Base-by-base conservation (phyloP, 2,329 filamentous ascomycete genomes). In the Monilinia fructicola region DNA sequence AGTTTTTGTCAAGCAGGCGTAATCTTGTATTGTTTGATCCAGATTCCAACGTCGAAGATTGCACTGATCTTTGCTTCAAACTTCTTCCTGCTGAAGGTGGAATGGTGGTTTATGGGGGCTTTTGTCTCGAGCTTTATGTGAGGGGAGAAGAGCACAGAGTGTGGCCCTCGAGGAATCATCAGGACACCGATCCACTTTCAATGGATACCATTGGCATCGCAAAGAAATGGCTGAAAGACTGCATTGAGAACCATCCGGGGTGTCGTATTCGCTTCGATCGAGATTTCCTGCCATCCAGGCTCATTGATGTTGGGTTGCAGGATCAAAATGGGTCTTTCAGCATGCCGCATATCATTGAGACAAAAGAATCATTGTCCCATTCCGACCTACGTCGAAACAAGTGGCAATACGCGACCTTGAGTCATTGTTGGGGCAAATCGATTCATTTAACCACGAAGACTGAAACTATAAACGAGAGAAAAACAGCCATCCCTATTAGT, bases 51-150 rank as follows among this genome's bases (percentile, higher is more conserved):
- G 40, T 4, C 11, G 16, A 16, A 9, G 44, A 46, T 46, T 7
- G 44, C 7, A 21, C 16, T 6, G 16, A 46, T 21, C 21, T 46
- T 21, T 46, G 4, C 35, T 58, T 44, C 23, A 44, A 28, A 31
- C 54, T 58, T 58, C 38, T 58, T 58, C 54, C 23, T 21, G 44
- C 16, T 21, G 16, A 12, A 40, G n/a, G 26, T 28, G 54, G 23
- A 28, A 58, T 58, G 38, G 54, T 58, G 3, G 10, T 58, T 6
- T 44, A 58, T 44, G 54, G 54, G 10, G 54, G 38, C 16, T 18
- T 58, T 2, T 58, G 38, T 28, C 16, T 58, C 4, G 14, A 58
- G 38, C 54, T 58, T 10, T 58, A 58, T 40, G 54, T 58, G 54
- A 5, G 18, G 1, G 54, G 54, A 3, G 23, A 58, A 4, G 23